Base-by-base conservation (phyloP, 1,139 yeast species). In the Taphrina deformans region DNA sequence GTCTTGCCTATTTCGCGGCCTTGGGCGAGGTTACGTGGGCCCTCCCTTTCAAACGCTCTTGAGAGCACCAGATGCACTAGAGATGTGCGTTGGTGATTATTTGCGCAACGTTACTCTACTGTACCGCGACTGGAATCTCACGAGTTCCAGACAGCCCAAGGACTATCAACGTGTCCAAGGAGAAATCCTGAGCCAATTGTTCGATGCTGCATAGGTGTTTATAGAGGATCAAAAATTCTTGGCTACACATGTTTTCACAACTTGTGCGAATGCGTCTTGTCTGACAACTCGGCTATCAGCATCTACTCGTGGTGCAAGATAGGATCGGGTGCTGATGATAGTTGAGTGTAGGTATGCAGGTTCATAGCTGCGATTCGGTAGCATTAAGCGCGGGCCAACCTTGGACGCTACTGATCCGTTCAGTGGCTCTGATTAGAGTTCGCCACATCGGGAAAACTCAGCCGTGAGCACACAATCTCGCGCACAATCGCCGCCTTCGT, bases 81-180 rank as follows among this genome's bases (percentile, higher is more conserved):
- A 51, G 44, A 51, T 33, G 44, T 9, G 14, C 27, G 16, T 51
- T n/a, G 55, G 44, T 23, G 55, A 51, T n/a, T 51, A 51, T 33
- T 10, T 51, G 21, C 29, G 27, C 9, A 31, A 21, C 16, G 44
- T 51, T 3, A 27, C 35, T 5, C 16, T 33, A 6, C 33, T 51
- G 14, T 51, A 31, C 16, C 44, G 33, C 9, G 55, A 51, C 23
- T 31, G 55, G 55, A 48, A 26, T 27, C 35, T 27, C 10, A 26
- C 21, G n/a, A 48, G 14, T 27, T 29, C 21, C 10, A 29, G 35
- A 1, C 23, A 16, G 23, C 53, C 53, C 9, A 24, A 16, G n/a
- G 53, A 48, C 35, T 29, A n/a, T 21, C 9, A 29, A 10, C 53
- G 53, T n/a, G 38, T 16, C 18, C 23, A 29, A 29, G 21, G 21